Evolutionary conservation across 805 yeast genomes (phyloP).

Genomic region (Wickerhamiella allomyrinae): DNA sequence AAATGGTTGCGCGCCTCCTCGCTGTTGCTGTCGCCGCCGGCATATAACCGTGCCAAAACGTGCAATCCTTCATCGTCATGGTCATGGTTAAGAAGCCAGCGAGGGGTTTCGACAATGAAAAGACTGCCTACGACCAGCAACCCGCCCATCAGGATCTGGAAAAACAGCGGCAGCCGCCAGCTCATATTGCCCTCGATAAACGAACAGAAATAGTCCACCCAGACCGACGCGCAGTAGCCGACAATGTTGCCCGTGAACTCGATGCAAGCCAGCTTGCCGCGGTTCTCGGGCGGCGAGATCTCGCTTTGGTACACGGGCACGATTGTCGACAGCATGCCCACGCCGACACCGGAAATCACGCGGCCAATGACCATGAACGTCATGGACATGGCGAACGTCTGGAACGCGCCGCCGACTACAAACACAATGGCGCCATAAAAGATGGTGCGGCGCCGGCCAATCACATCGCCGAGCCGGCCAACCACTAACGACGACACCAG

Average conservation of each 20-base stretch:
- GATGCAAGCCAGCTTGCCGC: constrained; percentile 75
- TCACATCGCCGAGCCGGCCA: constrained; percentile 60
- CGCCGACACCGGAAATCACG: constrained; percentile 71
- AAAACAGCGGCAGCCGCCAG: constrained; percentile 68
- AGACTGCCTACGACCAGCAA: constrained; percentile 60
- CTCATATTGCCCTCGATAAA: constrained; percentile 44
- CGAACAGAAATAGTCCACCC: constrained; percentile 73
- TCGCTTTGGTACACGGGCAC: constrained; percentile 84
- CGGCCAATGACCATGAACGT: constrained; percentile 55
- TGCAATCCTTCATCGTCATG: constrained; percentile 66
- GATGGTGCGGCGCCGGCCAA: constrained; percentile 71
- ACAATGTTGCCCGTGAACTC: constrained; percentile 77
- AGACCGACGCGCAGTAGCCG: constrained; percentile 71
- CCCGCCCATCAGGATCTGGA: constrained; percentile 63
- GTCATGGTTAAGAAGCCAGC: constrained; percentile 80
- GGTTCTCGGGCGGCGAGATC: constrained; percentile 71
- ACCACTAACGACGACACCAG: constrained; percentile 63
- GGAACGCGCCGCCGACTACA: constrained; percentile 64
- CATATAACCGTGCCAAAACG: constrained; percentile 70
- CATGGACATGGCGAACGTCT: constrained; percentile 45
- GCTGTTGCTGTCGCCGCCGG: constrained; percentile 61
- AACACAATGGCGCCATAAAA: constrained; percentile 66
- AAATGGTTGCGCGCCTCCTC: constrained; percentile 58
- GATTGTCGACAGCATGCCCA: constrained; percentile 68
- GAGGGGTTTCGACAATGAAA: constrained; percentile 72